Evolutionary conservation across 164 flowering plant species (phyloP), one percentile per base, ranked within the genome.

Genomic region (Pachysandra terminalis): DNA sequence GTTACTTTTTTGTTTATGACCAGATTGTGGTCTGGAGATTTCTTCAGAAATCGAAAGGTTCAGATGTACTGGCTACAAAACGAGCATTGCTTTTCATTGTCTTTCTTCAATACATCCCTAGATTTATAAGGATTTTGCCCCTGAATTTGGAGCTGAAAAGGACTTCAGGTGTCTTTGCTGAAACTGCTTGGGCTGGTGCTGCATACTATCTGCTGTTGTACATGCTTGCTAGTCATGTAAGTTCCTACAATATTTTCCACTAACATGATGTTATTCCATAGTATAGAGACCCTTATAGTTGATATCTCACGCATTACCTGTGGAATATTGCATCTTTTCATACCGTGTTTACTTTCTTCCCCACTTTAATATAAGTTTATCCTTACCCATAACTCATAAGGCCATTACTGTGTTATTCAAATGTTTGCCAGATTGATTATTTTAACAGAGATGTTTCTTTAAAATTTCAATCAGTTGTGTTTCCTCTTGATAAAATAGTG

Each of bases 121-220:
- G 99, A 78, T 86, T 89, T 71, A 66, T 81, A 48, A 86, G 97
- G 26, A 79, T 92, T 16, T 15, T 83, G 15, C 98, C 98, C 19
- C 75, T 96, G 64, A 84, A 81, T 59, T 83, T 95, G 63, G 98
- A 96, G 74, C 63, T 93, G 71, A 93, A 93, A 79, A 87, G 98
- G 74, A 93, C 99, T 51, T 75, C 93, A 23, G 99, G 99, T 68
- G 97, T 87, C 68, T 87, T 96, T 82, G 97, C 98, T 67, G 91
- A 93, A 81, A 89, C 95, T 75, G 97, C 97, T 55, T 96, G 96
- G 93, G 98, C 99, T 57, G 99, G 99, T 68, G 99, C 99, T 71
- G 99, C 86, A 12, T 89, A 83, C 77, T 90, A 96, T 81, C 75
- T 96, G 82, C 82, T 96, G 28, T 77, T 90, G 64, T 96, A 86